Evolutionary conservation across 2,329 filamentous ascomycete genomes (phyloP).

Genomic region (Colletotrichum sp.): DNA sequence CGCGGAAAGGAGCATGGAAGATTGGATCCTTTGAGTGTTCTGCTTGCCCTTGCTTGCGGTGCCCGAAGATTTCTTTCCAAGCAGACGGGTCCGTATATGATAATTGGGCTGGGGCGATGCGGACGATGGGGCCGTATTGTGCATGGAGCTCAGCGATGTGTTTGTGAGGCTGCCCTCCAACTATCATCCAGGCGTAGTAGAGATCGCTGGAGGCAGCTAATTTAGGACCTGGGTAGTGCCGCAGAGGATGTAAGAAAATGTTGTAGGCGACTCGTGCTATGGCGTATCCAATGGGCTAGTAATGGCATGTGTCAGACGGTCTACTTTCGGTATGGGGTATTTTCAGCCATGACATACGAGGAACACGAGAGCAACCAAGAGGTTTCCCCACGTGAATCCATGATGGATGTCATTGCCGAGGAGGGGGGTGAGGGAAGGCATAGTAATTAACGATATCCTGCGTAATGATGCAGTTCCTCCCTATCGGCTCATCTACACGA

Average conservation of each 20-base stretch:
- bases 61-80: not conserved
- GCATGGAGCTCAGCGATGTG: not conserved
- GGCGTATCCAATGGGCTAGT: not conserved
- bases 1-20: not conserved
- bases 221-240: slow-evolving; percentile 3
- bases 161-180: not conserved
- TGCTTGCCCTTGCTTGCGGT: not conserved
- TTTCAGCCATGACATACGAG: not conserved
- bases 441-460: not conserved
- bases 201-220: not conserved
- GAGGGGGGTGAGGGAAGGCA: not conserved
- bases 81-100: not conserved
- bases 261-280: not conserved
- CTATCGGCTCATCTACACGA: not conserved
- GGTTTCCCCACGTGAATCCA: not conserved
- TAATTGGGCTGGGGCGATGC: slow-evolving; percentile 4
- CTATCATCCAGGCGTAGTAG: not conserved
- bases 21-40: not conserved
- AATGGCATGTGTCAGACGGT: not conserved
- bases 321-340: not conserved
- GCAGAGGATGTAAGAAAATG: slow-evolving; percentile 2
- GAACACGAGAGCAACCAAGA: not conserved
- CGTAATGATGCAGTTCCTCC: not conserved
- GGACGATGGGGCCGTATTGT: not conserved
- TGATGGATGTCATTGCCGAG: not conserved